These are phyloP conservation scores for Chaetomium strumarium DNA, from an alignment of 2,329 filamentous ascomycete genomes.

Conservation along the genomic window DNA sequence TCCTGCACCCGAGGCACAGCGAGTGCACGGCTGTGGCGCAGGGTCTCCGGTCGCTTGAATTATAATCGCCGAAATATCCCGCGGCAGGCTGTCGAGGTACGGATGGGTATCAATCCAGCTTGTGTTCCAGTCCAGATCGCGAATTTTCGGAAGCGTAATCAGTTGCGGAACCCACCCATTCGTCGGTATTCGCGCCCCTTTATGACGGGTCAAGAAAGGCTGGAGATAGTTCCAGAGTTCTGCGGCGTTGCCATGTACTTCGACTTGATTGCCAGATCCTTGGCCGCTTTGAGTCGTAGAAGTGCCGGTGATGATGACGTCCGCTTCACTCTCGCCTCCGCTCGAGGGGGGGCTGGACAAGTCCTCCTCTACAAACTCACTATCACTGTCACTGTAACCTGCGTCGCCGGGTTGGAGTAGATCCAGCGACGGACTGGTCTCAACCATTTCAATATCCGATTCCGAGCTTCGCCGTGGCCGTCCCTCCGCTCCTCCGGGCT, in stretches of 20 bases:
- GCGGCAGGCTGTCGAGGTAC: constrained; percentile 22
- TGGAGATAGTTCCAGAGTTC: constrained; percentile 27
- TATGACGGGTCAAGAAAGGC: constrained; percentile 21
- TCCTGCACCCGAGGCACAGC: constrained; percentile 25
- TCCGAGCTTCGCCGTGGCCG: background rate
- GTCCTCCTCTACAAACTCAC: background rate
- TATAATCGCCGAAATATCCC: constrained; percentile 28
- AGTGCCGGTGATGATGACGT: background rate
- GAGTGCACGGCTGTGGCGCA: constrained; percentile 23
- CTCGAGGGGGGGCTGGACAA: background rate
- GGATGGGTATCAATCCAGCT: constrained; percentile 17
- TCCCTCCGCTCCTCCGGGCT: background rate
- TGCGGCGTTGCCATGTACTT: background rate
- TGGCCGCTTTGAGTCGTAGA: background rate
- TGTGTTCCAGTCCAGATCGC: constrained; percentile 29
- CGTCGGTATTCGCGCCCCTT: constrained; percentile 7
- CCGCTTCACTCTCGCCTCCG: background rate
- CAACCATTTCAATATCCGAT: background rate
- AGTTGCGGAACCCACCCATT: constrained; percentile 24
- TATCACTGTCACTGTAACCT: background rate
- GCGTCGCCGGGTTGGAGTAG: background rate
- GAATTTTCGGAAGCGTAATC: constrained; percentile 24
- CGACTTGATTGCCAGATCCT: background rate
- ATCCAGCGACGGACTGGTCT: background rate
- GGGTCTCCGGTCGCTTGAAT: constrained; percentile 30